Evolutionary conservation across 305 asterid species (phyloP).

Genomic region (Galium porrigens): DNA sequence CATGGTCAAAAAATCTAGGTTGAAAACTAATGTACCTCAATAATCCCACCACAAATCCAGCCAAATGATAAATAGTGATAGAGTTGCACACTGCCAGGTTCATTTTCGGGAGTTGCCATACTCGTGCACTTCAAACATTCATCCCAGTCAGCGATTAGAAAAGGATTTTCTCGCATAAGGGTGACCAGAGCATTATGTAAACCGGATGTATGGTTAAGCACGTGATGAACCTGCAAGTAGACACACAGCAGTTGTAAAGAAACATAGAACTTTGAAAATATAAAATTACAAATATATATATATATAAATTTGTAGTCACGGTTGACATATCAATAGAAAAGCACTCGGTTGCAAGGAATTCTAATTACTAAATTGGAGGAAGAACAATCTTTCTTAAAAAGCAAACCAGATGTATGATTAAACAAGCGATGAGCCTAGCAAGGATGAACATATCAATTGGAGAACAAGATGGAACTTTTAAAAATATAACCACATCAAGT

Average conservation of each 20-base stretch:
- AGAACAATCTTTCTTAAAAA: not conserved
- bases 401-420: too few relatives aligned
- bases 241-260: slow-evolving; percentile 14
- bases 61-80: slow-evolving; percentile 88
- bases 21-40: slow-evolving; percentile 45
- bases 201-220: slow-evolving; percentile 95
- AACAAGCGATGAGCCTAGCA: too few relatives aligned
- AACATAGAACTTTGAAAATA: not conserved
- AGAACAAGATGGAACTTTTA: not conserved
- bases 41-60: slow-evolving; percentile 94
- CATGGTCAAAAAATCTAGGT: not conserved
- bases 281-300: slow-evolving; percentile 3
- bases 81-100: slow-evolving; percentile 62
- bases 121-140: slow-evolving; percentile 56
- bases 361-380: not conserved
- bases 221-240: slow-evolving; percentile 68
- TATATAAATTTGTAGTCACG: not conserved
- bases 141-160: slow-evolving; percentile 67
- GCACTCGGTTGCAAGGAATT: not conserved
- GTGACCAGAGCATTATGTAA: slow-evolving; percentile 71
- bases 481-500: not conserved
- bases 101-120: slow-evolving; percentile 50
- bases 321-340: not conserved
- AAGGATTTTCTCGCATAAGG: slow-evolving; percentile 60
- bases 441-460: not conserved